phyloP scores from a whole-genome alignment of 2,329 filamentous ascomycete species.

The Colletotrichum lindemuthianum region DNA sequence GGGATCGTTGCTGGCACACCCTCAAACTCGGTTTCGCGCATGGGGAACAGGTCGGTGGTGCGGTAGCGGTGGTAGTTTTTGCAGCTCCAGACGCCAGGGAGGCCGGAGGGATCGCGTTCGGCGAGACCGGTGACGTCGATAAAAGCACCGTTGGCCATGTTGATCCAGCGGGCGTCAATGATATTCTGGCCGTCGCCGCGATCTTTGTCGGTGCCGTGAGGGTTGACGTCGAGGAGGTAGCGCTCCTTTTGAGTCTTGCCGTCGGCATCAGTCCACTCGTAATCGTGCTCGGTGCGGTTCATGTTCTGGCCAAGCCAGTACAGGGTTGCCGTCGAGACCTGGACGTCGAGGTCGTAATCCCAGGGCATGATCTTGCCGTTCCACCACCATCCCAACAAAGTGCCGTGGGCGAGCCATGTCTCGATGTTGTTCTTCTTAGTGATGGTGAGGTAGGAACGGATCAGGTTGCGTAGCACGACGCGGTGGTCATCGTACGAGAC shows the following conservation, averaged over 20 bases:
- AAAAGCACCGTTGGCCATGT: slow-evolving; percentile 78
- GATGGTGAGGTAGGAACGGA: slow-evolving; percentile 77
- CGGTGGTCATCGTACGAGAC: slow-evolving; percentile 74
- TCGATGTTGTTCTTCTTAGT: slow-evolving; percentile 74
- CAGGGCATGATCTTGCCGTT: slow-evolving; percentile 81
- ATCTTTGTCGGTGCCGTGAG: slow-evolving; percentile 69
- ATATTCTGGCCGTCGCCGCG: slow-evolving; percentile 78
- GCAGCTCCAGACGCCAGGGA: slow-evolving; percentile 78
- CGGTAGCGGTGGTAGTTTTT: slow-evolving; percentile 82
- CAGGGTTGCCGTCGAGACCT: slow-evolving; percentile 76
- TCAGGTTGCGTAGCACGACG: slow-evolving; percentile 73
- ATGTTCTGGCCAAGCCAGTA: slow-evolving; percentile 70
- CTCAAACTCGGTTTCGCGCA: slow-evolving; percentile 80
- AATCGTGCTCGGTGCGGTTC: slow-evolving; percentile 75
- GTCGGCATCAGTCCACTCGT: slow-evolving; percentile 56
- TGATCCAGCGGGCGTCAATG: slow-evolving; percentile 87
- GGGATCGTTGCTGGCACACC: slow-evolving; percentile 77
- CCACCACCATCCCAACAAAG: slow-evolving; percentile 91
- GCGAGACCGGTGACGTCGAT: slow-evolving; percentile 84
- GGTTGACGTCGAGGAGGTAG: slow-evolving; percentile 83
- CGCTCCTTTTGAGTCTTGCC: slow-evolving; percentile 52
- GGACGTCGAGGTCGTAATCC: slow-evolving; percentile 87
- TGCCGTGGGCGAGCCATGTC: slow-evolving; percentile 89
- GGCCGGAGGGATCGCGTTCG: slow-evolving; percentile 68
- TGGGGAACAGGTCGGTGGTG: slow-evolving; percentile 77